A percentile compares a stretch with the other conserved stretches of the same genome.
Conservation (phyloP, 208 protist species). For the Tritrichomonas musculus region DNA sequence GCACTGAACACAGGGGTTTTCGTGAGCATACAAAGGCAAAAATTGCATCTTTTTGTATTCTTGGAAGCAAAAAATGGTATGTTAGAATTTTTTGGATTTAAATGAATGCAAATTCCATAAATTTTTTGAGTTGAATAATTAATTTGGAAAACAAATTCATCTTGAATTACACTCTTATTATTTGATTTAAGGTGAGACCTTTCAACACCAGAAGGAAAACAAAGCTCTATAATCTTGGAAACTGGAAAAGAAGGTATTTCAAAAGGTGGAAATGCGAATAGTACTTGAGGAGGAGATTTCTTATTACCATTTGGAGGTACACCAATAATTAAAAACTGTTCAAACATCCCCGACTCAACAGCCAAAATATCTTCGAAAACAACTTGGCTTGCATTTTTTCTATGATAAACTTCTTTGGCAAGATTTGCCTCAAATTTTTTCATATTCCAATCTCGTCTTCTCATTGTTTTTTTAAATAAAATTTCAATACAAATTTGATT, state of each 20-base stretch:
- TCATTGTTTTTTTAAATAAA: too few relatives aligned
- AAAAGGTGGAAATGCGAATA: neutral
- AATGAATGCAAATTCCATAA: neutral
- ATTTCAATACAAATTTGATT: too few relatives aligned
- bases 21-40: neutral
- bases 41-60: neutral
- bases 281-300: neutral
- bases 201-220: neutral
- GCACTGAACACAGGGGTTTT: neutral
- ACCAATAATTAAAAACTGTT: slow-evolving; percentile 28
- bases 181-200: too few relatives aligned
- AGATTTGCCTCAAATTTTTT: too few relatives aligned
- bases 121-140: neutral
- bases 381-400: too few relatives aligned
- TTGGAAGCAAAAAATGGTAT: slow-evolving; percentile 9
- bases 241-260: neutral
- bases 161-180: neutral
- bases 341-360: neutral
- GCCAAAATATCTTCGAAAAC: too few relatives aligned
- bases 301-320: neutral
- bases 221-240: neutral
- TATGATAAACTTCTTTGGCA: too few relatives aligned
- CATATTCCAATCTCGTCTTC: too few relatives aligned
- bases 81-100: neutral
- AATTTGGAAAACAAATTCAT: neutral